These are phyloP conservation scores for Leersia perrieri DNA, from an alignment of 176 grass and related monocot genomes.

Conservation along the genomic window DNA sequence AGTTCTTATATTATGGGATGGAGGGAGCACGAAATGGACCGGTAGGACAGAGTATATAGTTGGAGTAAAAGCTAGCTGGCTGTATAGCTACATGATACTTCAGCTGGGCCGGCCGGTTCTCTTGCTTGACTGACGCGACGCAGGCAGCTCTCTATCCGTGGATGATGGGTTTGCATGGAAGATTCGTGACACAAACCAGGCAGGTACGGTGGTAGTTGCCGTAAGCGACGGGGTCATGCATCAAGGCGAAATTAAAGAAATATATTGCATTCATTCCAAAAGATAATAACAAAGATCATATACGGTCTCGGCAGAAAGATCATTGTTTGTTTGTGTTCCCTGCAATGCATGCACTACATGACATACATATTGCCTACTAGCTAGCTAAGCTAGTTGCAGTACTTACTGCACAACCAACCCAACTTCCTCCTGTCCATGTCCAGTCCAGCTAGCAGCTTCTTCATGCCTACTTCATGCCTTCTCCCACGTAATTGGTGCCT, in stretches of 20 bases:
- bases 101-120: not conserved
- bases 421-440: not conserved
- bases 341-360: conserved; percentile 22
- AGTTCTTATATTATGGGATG: too few relatives aligned
- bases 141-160: not conserved
- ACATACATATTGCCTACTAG: too few relatives aligned
- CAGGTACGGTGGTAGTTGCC: not conserved
- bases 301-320: conserved; percentile 38
- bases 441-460: not conserved
- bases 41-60: too few relatives aligned
- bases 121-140: not conserved
- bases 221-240: not conserved
- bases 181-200: not conserved
- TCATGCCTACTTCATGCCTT: conserved; percentile 43
- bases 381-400: too few relatives aligned
- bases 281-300: not conserved
- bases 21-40: too few relatives aligned
- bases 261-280: conserved; percentile 17
- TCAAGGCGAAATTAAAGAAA: too few relatives aligned
- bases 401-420: conserved; percentile 11
- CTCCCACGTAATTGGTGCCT: conserved; percentile 29
- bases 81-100: too few relatives aligned
- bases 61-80: too few relatives aligned
- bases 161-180: conserved; percentile 6
- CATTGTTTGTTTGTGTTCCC: conserved; percentile 36